phyloP scores from a whole-genome alignment of 1,284 basidiomycete genomes.

The Mycena citricolor region DNA sequence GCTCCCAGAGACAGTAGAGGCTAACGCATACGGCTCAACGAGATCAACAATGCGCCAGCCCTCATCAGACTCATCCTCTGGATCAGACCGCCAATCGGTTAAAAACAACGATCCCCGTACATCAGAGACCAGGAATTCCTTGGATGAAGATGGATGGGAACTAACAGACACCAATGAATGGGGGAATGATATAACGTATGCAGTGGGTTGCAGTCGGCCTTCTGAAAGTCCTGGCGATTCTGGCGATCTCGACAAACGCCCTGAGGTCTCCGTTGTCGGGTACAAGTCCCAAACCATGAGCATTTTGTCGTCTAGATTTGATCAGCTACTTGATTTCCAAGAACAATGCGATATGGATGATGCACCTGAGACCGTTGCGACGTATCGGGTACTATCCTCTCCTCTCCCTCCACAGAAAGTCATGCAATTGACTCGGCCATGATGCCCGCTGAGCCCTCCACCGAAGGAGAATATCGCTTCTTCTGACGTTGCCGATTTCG shows the following conservation, averaged over 20 bases:
- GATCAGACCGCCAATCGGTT: slow-evolving; percentile 76
- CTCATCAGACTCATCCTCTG: slow-evolving; percentile 50
- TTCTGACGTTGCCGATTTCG: slow-evolving; percentile 47
- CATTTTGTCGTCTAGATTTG: slow-evolving; percentile 80
- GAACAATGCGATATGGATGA: slow-evolving; percentile 10
- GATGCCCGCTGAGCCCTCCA: slow-evolving; percentile 70
- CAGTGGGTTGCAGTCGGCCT: slow-evolving; percentile 61
- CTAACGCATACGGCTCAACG: slow-evolving; percentile 61
- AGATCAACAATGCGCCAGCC: slow-evolving; percentile 69
- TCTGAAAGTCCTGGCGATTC: slow-evolving; percentile 8
- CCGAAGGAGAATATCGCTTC: slow-evolving; percentile 69
- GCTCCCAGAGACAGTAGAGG: slow-evolving; percentile 45
- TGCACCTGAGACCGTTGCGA: slow-evolving; percentile 76
- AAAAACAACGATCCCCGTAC: slow-evolving; percentile 69
- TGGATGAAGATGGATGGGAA: slow-evolving; percentile 71
- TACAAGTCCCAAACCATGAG: slow-evolving; percentile 82
- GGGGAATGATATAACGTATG: slow-evolving; percentile 70
- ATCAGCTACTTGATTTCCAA: slow-evolving; percentile 4
- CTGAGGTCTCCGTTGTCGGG: slow-evolving; percentile 36
- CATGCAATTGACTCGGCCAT: slow-evolving; percentile 72
- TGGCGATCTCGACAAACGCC: slow-evolving; percentile 4
- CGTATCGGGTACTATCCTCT: slow-evolving; percentile 64
- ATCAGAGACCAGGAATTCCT: slow-evolving; percentile 76
- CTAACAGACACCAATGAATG: slow-evolving; percentile 66
- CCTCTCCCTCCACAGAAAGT: slow-evolving; percentile 71